Evolutionary conservation across 768 basidiomycete genomes (phyloP).

Genomic region (Pleurotus tuoliensis): DNA sequence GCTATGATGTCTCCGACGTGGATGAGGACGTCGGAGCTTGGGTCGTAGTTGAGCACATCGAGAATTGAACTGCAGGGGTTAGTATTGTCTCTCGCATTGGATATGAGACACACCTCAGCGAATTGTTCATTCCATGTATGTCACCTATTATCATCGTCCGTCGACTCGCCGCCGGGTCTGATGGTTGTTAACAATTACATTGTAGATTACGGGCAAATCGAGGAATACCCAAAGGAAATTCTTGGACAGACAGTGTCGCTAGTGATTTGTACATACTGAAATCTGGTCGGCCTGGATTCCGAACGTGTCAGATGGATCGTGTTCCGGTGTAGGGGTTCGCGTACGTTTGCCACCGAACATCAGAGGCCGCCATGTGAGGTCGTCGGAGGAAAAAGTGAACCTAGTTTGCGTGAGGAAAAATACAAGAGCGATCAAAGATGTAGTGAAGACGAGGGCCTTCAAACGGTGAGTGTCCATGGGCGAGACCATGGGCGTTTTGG

Average conservation of each 20-base stretch:
- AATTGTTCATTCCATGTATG: constrained; percentile 76
- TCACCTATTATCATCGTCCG: constrained; percentile 83
- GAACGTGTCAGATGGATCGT: not conserved
- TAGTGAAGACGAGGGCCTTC: not conserved
- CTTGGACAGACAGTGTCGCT: constrained; percentile 35
- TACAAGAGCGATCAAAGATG: not conserved
- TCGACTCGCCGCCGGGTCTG: constrained; percentile 42
- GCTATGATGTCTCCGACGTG: constrained; percentile 82
- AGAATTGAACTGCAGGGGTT: constrained; percentile 56
- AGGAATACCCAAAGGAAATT: constrained; percentile 53
- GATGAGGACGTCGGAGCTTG: constrained; percentile 62
- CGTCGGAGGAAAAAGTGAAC: not conserved
- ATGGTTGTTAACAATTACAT: not conserved
- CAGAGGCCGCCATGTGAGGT: not conserved
- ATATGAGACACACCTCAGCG: constrained; percentile 52
- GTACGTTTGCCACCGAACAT: not conserved
- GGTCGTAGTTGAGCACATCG: constrained; percentile 53
- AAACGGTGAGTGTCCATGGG: not conserved
- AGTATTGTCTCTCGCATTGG: not conserved
- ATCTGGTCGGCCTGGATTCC: constrained; percentile 42
- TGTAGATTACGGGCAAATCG: not conserved
- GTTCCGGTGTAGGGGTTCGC: not conserved
- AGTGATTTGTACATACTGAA: constrained; percentile 47
- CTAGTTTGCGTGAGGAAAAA: not conserved
- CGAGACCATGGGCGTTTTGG: too few relatives aligned